These are phyloP conservation scores for Dendrocalamus latiflorus DNA, from an alignment of 202 grass and related monocot genomes.

Conservation along the genomic window DNA sequence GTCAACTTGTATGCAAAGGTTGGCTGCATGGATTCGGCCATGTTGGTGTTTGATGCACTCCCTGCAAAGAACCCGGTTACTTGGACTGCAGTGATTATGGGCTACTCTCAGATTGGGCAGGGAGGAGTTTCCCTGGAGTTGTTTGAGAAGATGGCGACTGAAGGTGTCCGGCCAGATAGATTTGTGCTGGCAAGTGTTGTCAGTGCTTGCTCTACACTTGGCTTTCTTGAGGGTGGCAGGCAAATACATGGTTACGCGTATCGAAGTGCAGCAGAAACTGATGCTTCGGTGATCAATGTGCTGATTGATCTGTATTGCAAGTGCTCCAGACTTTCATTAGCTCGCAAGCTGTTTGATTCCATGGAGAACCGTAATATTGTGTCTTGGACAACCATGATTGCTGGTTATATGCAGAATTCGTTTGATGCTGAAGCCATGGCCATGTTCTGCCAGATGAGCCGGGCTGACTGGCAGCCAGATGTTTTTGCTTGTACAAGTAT, in stretches of 20 bases:
- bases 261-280: constrained; percentile 35
- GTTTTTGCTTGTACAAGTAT: constrained; percentile 62
- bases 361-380: constrained; percentile 50
- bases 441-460: constrained; percentile 56
- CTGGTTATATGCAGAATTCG: constrained; percentile 70
- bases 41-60: constrained; percentile 47
- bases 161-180: constrained; percentile 34
- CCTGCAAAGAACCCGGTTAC: constrained; percentile 50
- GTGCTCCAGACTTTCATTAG: constrained; percentile 43
- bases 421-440: constrained; percentile 48
- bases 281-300: constrained; percentile 41
- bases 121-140: constrained; percentile 31
- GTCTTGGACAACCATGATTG: constrained; percentile 76
- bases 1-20: constrained; percentile 52
- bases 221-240: constrained; percentile 55
- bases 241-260: constrained; percentile 61
- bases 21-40: constrained; percentile 46
- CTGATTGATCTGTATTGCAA: constrained; percentile 68
- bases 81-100: constrained; percentile 67
- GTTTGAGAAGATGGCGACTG: constrained; percentile 51
- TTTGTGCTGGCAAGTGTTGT: constrained; percentile 63
- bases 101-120: constrained; percentile 46
- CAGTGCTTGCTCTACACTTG: constrained; percentile 50
- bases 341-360: constrained; percentile 56
- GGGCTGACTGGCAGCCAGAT: constrained; percentile 17